phyloP scores from a whole-genome alignment of 2,329 filamentous ascomycete species.

The Chaetomium globosum region DNA sequence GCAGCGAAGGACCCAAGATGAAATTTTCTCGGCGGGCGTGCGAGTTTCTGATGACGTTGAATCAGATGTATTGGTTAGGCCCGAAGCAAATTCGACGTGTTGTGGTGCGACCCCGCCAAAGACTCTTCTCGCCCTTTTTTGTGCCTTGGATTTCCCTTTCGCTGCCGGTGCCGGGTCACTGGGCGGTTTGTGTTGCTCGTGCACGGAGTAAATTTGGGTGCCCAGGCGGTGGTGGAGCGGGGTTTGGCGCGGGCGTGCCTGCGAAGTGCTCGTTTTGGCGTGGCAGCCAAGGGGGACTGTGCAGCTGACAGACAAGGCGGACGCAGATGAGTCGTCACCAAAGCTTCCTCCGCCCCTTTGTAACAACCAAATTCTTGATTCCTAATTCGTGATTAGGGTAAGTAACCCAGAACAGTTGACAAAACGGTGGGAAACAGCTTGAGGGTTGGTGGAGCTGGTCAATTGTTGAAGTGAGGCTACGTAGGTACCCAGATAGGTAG shows the following conservation, averaged over 20 bases:
- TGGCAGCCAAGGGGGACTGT: conserved; percentile 21
- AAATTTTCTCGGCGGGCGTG: conserved; percentile 27
- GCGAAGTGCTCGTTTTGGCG: conserved; percentile 31
- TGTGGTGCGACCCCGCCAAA: conserved; percentile 24
- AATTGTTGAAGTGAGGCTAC: background rate
- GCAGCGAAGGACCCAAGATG: conserved; percentile 17
- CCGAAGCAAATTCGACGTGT: conserved; percentile 10
- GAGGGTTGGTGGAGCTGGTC: conserved; percentile 11
- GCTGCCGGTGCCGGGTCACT: conserved; percentile 25
- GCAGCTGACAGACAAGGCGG: conserved; percentile 23
- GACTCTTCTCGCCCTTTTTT: conserved; percentile 24
- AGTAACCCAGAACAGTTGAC: background rate
- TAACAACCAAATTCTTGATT: background rate
- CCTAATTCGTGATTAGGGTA: background rate
- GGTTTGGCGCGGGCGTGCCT: conserved; percentile 32
- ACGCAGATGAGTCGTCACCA: background rate
- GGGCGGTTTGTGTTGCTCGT: conserved; percentile 30
- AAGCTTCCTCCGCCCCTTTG: background rate
- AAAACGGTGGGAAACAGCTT: background rate
- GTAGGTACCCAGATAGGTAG: too few relatives aligned
- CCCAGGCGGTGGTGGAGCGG: conserved; percentile 35
- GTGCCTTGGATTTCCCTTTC: conserved; percentile 21
- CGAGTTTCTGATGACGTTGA: conserved; percentile 27
- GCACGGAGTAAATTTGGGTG: conserved; percentile 34
- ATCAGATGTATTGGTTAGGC: conserved; percentile 20